These are phyloP conservation scores for Diaporthe citrichinensis DNA, from an alignment of 2,329 filamentous ascomycete genomes.

Conservation along the genomic window DNA sequence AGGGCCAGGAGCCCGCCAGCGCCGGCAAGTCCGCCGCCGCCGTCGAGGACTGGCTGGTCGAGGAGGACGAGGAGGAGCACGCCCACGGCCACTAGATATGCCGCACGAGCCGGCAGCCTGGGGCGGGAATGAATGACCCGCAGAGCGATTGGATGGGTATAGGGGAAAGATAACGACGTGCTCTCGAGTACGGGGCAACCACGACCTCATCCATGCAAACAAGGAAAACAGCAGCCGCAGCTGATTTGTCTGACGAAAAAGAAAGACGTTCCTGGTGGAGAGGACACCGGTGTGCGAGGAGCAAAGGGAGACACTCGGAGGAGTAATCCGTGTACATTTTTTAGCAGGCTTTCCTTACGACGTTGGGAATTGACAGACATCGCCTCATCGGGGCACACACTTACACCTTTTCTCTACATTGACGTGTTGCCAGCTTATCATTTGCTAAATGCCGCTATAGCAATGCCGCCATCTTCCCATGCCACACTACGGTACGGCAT, in stretches of 20 bases:
- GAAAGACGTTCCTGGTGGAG: background rate
- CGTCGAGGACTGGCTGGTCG: slow-evolving; percentile 84
- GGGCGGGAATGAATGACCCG: background rate
- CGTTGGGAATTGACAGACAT: slow-evolving; percentile 38
- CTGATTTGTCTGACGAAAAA: slow-evolving; percentile 27
- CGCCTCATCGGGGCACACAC: slow-evolving; percentile 17
- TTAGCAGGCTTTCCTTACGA: slow-evolving; percentile 42
- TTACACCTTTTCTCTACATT: background rate
- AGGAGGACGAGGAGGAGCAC: slow-evolving; percentile 72
- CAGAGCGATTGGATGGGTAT: background rate
- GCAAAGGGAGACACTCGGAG: slow-evolving; percentile 40
- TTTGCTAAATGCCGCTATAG: background rate
- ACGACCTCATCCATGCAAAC: slow-evolving; percentile 28
- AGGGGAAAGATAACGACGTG: background rate
- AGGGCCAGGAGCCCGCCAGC: slow-evolving; percentile 80
- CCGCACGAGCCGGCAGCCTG: slow-evolving; percentile 16
- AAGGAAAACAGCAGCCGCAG: slow-evolving; percentile 16
- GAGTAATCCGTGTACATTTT: slow-evolving; percentile 59
- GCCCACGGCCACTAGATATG: slow-evolving; percentile 61
- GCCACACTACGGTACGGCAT: background rate
- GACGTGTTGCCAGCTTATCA: background rate
- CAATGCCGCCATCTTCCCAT: background rate
- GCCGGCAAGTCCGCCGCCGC: slow-evolving; percentile 72
- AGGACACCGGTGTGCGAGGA: slow-evolving; percentile 14
- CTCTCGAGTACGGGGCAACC: slow-evolving; percentile 15